These are phyloP conservation scores for Rosellinia necatrix DNA, from an alignment of 2,329 filamentous ascomycete species.

Conservation along the genomic window DNA sequence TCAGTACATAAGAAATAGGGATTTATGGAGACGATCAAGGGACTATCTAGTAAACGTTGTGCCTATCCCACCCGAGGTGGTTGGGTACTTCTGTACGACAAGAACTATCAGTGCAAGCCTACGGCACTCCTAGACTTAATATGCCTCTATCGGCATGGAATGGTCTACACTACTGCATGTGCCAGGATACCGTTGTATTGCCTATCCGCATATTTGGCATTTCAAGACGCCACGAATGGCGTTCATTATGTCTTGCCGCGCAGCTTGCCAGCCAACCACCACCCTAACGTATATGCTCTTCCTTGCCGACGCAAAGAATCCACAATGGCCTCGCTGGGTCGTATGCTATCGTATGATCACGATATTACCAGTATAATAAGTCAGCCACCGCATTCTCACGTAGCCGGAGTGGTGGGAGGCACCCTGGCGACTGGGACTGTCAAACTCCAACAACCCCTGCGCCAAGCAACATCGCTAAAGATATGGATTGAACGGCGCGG, in stretches of 20 bases:
- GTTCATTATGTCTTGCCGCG: not conserved
- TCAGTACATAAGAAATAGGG: too few species aligned
- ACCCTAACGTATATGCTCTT: not conserved
- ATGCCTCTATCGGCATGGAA: not conserved
- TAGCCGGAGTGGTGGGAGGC: not conserved
- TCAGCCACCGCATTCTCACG: conserved; percentile 2
- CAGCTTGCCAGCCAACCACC: conserved; percentile 3
- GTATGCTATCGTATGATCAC: conserved; percentile 23
- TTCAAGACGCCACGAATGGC: conserved; percentile 1
- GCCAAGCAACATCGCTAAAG: too few species aligned
- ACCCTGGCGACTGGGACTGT: not conserved
- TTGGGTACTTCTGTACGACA: too few species aligned
- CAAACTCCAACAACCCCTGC: not conserved
- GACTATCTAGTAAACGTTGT: too few species aligned
- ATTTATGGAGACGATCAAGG: too few species aligned
- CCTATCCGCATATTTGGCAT: not conserved
- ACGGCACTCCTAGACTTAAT: not conserved
- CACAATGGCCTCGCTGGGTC: conserved; percentile 4
- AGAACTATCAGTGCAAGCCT: not conserved
- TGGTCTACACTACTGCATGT: not conserved
- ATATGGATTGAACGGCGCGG: too few species aligned
- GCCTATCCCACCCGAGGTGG: too few species aligned
- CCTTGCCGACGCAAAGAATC: conserved; percentile 4
- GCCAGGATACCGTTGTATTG: conserved; percentile 3
- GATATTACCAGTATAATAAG: conserved; percentile 18